Conservation (phyloP, 2,329 filamentous ascomycete genomes). For the Rhexocercosporidium sp. region DNA sequence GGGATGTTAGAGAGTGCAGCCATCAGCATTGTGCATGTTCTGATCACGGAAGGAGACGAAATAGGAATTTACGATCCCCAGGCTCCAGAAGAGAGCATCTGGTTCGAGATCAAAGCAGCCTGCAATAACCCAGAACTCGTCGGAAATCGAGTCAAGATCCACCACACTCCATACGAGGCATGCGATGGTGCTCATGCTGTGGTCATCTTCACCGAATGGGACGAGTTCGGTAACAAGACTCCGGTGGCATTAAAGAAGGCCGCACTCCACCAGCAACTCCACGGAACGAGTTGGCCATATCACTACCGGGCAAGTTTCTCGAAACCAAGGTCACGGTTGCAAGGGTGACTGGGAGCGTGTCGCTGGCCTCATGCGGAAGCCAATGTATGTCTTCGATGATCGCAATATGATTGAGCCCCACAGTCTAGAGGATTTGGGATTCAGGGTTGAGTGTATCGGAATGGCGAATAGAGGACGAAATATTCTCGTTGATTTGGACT, state of each 20-base stretch:
- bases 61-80: conserved; percentile 14
- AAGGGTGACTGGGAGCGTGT: conserved; percentile 48
- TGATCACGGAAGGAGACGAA: conserved; percentile 13
- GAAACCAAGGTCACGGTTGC: conserved; percentile 2
- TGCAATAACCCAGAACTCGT: neutral
- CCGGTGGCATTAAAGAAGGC: neutral
- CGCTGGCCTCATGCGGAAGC: conserved; percentile 50
- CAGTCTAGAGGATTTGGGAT: conserved; percentile 40
- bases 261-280: conserved; percentile 21
- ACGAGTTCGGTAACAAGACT: conserved; percentile 12
- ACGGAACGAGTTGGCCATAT: conserved; percentile 32
- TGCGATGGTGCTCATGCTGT: conserved; percentile 2
- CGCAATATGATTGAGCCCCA: conserved; percentile 41
- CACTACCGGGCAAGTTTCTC: conserved; percentile 28
- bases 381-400: conserved; percentile 57
- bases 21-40: conserved; percentile 12
- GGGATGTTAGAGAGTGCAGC: conserved; percentile 62
- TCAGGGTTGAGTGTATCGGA: conserved; percentile 34
- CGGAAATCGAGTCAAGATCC: conserved; percentile 5
- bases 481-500: conserved; percentile 11
- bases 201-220: conserved; percentile 16
- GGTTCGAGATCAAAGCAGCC: conserved; percentile 11
- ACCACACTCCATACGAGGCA: conserved; percentile 4
- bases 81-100: conserved; percentile 11
- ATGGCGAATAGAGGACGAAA: conserved; percentile 20